Evolutionary conservation across 2,329 filamentous ascomycete species (phyloP).

Genomic region (Chaetomium sp.): DNA sequence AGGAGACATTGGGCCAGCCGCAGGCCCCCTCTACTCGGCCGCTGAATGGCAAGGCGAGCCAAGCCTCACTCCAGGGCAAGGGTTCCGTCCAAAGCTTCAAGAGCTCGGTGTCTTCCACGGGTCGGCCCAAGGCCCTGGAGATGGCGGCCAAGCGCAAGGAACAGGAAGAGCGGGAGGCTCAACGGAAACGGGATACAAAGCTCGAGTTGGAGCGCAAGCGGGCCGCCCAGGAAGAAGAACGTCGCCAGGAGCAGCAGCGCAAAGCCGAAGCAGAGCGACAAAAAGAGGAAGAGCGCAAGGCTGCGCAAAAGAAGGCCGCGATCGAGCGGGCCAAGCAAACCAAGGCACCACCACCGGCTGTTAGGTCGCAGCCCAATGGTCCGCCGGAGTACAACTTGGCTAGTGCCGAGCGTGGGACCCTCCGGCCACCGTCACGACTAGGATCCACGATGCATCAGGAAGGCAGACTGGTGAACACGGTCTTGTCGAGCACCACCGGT

Average conservation of each 20-base stretch:
- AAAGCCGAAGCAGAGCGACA: constrained; percentile 58
- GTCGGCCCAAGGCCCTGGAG: constrained; percentile 64
- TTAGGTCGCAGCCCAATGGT: constrained; percentile 48
- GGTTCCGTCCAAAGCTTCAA: constrained; percentile 55
- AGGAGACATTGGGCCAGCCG: constrained; percentile 44
- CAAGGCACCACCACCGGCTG: constrained; percentile 54
- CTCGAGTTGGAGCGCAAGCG: constrained; percentile 73
- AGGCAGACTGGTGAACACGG: constrained; percentile 53
- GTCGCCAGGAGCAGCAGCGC: constrained; percentile 50
- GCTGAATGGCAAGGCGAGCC: constrained; percentile 59
- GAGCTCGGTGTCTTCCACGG: constrained; percentile 54
- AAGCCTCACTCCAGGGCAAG: constrained; percentile 56
- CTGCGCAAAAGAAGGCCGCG: constrained; percentile 45
- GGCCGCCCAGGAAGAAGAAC: constrained; percentile 59
- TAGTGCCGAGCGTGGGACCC: constrained; percentile 29
- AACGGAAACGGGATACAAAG: constrained; percentile 75
- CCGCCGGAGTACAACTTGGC: constrained; percentile 37
- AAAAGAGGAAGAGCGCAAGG: constrained; percentile 54
- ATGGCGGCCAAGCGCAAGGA: constrained; percentile 77
- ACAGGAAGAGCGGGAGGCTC: constrained; percentile 72
- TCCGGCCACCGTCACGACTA: constrained; percentile 52
- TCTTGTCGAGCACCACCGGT: constrained; percentile 51
- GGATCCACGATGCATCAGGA: constrained; percentile 53
- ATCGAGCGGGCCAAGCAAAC: constrained; percentile 62
- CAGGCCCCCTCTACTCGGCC: constrained; percentile 31